A percentile compares a stretch with the other conserved stretches of the same genome.
Conservation (phyloP, 78 protist genomes). For the Acrasis kona region DNA sequence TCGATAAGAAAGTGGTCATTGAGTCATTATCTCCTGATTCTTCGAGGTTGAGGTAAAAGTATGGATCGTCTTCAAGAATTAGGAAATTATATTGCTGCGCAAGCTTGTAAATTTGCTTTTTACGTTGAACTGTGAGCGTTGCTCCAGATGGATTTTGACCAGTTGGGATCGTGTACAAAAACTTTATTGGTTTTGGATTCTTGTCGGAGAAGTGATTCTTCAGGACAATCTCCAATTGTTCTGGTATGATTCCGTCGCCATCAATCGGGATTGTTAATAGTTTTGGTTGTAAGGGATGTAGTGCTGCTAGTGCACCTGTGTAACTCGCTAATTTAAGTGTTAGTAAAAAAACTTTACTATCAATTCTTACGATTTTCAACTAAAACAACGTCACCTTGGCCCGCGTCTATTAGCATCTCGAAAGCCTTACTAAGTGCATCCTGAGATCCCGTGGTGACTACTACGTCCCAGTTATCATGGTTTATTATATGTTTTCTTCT, state of each 20-base stretch:
- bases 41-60: conserved; percentile 34
- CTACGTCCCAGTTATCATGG: neutral
- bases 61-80: conserved; percentile 90
- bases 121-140: conserved; percentile 45
- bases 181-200: neutral
- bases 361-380: neutral
- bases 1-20: conserved; percentile 22
- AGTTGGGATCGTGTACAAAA: conserved; percentile 64
- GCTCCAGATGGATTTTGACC: conserved; percentile 81
- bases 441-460: neutral
- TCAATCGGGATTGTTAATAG: neutral
- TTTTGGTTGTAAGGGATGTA: neutral
- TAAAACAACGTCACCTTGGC: neutral
- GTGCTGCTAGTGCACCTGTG: neutral
- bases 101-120: conserved; percentile 25
- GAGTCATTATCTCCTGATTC: no score
- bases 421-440: neutral
- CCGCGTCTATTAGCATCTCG: neutral
- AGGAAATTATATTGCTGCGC: conserved; percentile 46
- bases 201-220: neutral
- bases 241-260: neutral
- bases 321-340: neutral
- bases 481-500: neutral
- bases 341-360: no score
- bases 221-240: neutral